Evolutionary conservation across 2,329 filamentous ascomycete genomes (phyloP).

Genomic region (Trichoderma sp.): DNA sequence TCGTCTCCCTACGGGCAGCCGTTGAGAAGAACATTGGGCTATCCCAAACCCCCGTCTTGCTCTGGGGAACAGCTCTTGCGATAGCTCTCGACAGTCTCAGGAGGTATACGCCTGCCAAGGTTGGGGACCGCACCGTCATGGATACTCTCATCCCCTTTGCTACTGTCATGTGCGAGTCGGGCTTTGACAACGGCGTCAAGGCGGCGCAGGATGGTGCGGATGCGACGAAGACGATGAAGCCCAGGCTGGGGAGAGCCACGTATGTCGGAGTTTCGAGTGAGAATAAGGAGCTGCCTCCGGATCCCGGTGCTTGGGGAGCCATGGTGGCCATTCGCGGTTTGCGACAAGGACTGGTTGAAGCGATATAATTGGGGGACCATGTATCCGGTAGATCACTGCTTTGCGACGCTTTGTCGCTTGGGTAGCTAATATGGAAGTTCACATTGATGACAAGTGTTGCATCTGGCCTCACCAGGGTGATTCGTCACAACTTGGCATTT

Average conservation of each 20-base stretch:
- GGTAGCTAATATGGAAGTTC: too few relatives aligned
- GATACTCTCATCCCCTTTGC: slow-evolving; percentile 59
- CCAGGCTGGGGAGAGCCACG: slow-evolving; percentile 66
- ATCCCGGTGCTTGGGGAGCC: slow-evolving; percentile 72
- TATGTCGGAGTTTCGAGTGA: slow-evolving; percentile 64
- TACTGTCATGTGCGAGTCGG: slow-evolving; percentile 49
- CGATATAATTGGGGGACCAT: too few relatives aligned
- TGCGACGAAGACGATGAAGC: slow-evolving; percentile 65
- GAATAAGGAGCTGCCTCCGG: slow-evolving; percentile 59
- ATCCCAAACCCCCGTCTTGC: slow-evolving; percentile 40
- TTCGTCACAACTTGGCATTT: too few relatives aligned
- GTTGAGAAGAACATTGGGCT: slow-evolving; percentile 44
- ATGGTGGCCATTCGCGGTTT: slow-evolving; percentile 56
- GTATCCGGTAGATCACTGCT: too few relatives aligned
- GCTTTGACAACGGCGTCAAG: slow-evolving; percentile 58
- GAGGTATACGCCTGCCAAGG: slow-evolving; percentile 57
- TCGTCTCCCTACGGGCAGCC: slow-evolving; percentile 51
- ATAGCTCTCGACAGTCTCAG: slow-evolving; percentile 51
- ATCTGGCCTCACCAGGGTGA: too few relatives aligned
- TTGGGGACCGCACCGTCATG: slow-evolving; percentile 61
- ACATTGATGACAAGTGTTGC: too few relatives aligned
- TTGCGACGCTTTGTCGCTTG: too few relatives aligned
- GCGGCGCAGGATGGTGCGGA: slow-evolving; percentile 64
- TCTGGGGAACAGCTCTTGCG: slow-evolving; percentile 50
- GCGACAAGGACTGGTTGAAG: slow-evolving; percentile 32